Evolutionary conservation across 257 asterid genomes (phyloP).

Genomic region (Plectranthus barbatus): DNA sequence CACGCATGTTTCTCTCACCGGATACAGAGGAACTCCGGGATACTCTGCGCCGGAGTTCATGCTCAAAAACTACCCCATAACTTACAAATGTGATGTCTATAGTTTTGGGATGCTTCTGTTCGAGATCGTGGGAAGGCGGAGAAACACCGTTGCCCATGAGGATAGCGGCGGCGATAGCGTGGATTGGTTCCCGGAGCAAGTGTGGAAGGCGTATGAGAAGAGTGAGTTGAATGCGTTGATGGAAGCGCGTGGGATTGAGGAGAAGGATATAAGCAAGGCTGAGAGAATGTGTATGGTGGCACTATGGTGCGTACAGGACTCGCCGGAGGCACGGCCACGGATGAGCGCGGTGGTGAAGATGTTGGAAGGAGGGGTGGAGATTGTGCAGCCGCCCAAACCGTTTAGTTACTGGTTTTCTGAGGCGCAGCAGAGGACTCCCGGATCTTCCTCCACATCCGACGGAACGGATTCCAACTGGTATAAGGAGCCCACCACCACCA

Average conservation of each 20-base stretch:
- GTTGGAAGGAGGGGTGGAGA: slow-evolving; percentile 36
- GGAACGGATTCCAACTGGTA: too few relatives aligned
- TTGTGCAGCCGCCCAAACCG: slow-evolving; percentile 36
- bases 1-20: slow-evolving; percentile 20
- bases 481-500: too few relatives aligned
- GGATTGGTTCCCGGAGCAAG: too few relatives aligned
- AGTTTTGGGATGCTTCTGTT: too few relatives aligned
- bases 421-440: too few relatives aligned
- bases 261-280: slow-evolving; percentile 22
- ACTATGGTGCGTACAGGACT: slow-evolving; percentile 35
- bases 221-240: slow-evolving; percentile 12
- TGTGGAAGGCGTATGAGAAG: slow-evolving; percentile 14
- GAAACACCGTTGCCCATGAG: slow-evolving; percentile 10
- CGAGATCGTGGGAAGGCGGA: slow-evolving; percentile 35
- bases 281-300: slow-evolving; percentile 30
- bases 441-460: too few relatives aligned
- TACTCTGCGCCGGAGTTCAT: too few relatives aligned
- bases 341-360: slow-evolving; percentile 39
- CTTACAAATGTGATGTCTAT: too few relatives aligned
- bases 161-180: background rate
- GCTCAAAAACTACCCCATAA: slow-evolving; percentile 26
- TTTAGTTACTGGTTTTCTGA: slow-evolving; percentile 19
- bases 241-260: slow-evolving; percentile 18
- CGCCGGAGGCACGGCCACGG: slow-evolving; percentile 25
- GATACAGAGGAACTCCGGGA: slow-evolving; percentile 33